Base-by-base conservation (phyloP, 495 filamentous ascomycete species). In the Aspergillus olivimuriae region DNA sequence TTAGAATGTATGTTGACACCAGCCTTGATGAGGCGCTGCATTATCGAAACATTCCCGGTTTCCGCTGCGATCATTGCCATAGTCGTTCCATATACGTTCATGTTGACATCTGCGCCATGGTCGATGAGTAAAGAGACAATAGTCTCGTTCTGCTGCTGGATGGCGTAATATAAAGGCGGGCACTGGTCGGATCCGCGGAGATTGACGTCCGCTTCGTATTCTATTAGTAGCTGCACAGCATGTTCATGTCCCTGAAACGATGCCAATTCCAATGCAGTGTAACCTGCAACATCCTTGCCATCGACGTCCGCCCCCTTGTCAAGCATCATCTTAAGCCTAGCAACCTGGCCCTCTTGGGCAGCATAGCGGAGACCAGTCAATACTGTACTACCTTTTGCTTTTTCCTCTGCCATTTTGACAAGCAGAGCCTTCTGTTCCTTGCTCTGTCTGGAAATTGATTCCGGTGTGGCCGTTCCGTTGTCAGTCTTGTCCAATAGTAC, bases 291-390 rank as follows among this genome's bases (percentile, higher is more conserved):
- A 24, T 40, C 37, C n/a, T 40, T 40, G 9, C 37, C 37, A 7
- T 40, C 28, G 20, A 44, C 20, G 15, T 44, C 42, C 19, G 42
- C 42, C 8, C 42, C 42, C 30, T 44, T 34, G 10, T 44, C 42
- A n/a, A 44, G 18, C 32, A 44, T 26, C 22, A 36, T 24, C 22
- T 28, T 19, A 15, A 40, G 20, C 16, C 20, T 22, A 24, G 19
- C 37, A 24, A 40, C 37, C 17, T 23, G 18, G 12, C 37, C 37
- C 22, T 40, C 37, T 24, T 40, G 37, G 7, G 37, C 37, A 9
- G 37, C 18, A 40, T 24, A 40, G 20, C 20, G 37, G 19, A 40
- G 37, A 23, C 37, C 37, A 24, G 37, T 40, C 18, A 40, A 24
- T 14, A 40, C 37, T 15, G 20, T 40, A 24, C 37, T 40, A 11